Conservation (phyloP, 1,284 basidiomycete species). For the Mrakiaceae sp. region DNA sequence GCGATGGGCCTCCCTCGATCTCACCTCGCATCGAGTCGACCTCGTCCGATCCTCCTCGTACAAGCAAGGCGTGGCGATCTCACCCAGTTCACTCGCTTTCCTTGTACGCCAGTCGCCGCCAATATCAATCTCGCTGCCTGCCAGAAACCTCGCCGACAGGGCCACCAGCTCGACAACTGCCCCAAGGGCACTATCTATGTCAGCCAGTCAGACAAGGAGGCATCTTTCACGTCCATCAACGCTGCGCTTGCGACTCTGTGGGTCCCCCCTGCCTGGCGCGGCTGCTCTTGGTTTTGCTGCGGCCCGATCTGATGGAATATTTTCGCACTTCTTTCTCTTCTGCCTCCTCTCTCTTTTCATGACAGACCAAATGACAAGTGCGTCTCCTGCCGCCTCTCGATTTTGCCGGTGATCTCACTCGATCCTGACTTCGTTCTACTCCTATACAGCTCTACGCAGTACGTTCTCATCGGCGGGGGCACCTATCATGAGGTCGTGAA, state of each 20-base stretch:
- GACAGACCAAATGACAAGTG: conserved; percentile 6
- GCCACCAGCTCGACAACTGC: conserved; percentile 11
- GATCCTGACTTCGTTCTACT: not conserved
- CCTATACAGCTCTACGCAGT: conserved; percentile 16
- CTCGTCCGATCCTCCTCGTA: no score
- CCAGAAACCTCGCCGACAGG: conserved; percentile 15
- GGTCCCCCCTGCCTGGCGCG: not conserved
- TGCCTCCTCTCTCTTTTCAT: not conserved
- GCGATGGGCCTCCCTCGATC: no score
- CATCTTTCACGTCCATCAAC: not conserved
- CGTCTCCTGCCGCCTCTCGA: not conserved
- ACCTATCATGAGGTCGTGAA: conserved; percentile 51
- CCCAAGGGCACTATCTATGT: conserved; percentile 16
- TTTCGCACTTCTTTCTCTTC: not conserved
- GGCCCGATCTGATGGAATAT: not conserved
- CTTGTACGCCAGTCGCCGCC: no score
- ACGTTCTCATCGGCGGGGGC: conserved; percentile 50
- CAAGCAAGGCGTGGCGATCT: no score
- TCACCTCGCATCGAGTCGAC: no score
- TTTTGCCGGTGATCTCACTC: not conserved
- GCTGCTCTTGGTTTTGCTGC: not conserved
- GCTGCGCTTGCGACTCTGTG: conserved; percentile 1
- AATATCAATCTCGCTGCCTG: conserved; percentile 1
- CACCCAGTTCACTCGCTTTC: no score
- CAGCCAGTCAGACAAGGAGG: conserved; percentile 17